Base-by-base conservation (phyloP, 257 asterid species). In the Fraxinus quadrangulata region DNA sequence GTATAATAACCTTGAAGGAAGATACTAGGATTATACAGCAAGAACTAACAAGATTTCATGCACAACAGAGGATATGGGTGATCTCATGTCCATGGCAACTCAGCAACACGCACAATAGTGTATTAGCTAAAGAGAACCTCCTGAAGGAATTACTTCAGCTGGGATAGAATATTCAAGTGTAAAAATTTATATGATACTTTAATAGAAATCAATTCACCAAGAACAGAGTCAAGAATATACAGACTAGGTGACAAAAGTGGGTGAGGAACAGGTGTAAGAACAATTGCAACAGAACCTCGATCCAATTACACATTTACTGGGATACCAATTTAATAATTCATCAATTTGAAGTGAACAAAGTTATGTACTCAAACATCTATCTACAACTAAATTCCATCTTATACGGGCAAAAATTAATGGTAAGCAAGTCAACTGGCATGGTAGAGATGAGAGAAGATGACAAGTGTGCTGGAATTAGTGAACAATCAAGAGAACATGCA, bases 1-100 rank as follows among this genome's bases (percentile, higher is more conserved):
- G 1, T 10, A 77, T 13, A 72, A 73, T 69, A 71, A n/a, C 47
- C 69, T 67, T 77, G 76, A 37, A 33, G 47, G 70, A 5, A 73
- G 75, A 39, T 72, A 49, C 77, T 40, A 68, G 63, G 31, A 49
- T 4, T 2, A 30, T 37, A 80, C 4, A 31, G 23, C 45, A 45
- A 26, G 45, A 81, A 47, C 28, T 63, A 67, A 68, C 56, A 37
- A 51, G 31, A 45, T 36, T 7, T 61, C 16, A 67, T 24, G 36
- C 28, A 78, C 54, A 26, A 56, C 68, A 33, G 70, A 61, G 19
- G 54, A 67, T 70, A 28, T 37, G 36, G 37, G 47, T 39, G 30
- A 47, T 16, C 19, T 6, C 63, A 31, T n/a, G 33, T 11, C 37
- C 13, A 71, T 6, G 8, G 75, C 37, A 71, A 63, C n/a, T 17